These are phyloP conservation scores for Fusarium sp. DNA, from an alignment of 2,329 filamentous ascomycete species.

Conservation along the genomic window DNA sequence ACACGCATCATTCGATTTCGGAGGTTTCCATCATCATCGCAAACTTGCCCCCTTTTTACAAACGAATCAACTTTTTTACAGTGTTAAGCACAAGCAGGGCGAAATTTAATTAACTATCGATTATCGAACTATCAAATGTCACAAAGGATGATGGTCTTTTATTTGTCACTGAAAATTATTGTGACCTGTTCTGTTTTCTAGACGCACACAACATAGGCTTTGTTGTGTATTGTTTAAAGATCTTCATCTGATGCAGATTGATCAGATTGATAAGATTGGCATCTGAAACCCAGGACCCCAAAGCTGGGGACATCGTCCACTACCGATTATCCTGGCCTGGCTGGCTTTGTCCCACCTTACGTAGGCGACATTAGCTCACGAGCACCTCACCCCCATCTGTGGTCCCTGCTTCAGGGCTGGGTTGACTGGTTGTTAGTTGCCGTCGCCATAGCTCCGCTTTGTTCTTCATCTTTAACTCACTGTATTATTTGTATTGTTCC, in stretches of 20 bases:
- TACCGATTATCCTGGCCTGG: conserved; percentile 14
- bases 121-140: background rate
- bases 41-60: conserved; percentile 19
- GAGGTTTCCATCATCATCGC: conserved; percentile 36
- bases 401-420: background rate
- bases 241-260: conserved; percentile 39
- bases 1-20: conserved; percentile 43
- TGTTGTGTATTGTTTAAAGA: conserved; percentile 13
- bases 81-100: background rate
- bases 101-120: background rate
- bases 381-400: conserved; percentile 1
- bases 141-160: background rate
- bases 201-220: background rate
- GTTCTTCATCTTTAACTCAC: background rate
- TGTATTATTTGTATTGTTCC: background rate
- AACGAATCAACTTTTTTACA: background rate
- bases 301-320: conserved; percentile 26
- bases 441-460: background rate
- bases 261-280: conserved; percentile 45
- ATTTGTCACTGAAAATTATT: background rate
- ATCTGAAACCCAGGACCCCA: conserved; percentile 14
- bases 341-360: conserved; percentile 17
- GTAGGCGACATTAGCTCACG: conserved; percentile 14
- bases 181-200: background rate
- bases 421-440: background rate